These are phyloP conservation scores for Globisporangium nodosum DNA, from an alignment of 352 stramenopile species.

Conservation along the genomic window DNA sequence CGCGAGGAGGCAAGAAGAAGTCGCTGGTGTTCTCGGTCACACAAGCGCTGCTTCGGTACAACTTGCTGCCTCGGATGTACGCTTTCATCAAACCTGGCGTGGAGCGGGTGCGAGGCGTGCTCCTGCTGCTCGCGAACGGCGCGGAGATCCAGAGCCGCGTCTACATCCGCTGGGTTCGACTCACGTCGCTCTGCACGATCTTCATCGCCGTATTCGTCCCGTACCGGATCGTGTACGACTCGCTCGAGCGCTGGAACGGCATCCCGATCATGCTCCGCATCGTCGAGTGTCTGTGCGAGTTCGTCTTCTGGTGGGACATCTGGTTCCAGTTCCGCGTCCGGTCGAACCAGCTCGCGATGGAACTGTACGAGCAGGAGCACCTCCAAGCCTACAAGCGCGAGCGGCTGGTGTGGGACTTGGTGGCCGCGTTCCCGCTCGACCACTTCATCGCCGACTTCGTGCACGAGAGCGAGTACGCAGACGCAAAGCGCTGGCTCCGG, in stretches of 20 bases:
- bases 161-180: slow-evolving; percentile 47
- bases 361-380: slow-evolving; percentile 59
- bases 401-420: slow-evolving; percentile 30
- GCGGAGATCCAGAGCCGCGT: slow-evolving; percentile 50
- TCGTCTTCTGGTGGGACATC: slow-evolving; percentile 48
- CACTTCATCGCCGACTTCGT: slow-evolving; percentile 29
- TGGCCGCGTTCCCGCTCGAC: slow-evolving; percentile 44
- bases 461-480: background rate
- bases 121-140: slow-evolving; percentile 21
- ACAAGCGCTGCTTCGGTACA: slow-evolving; percentile 3
- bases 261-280: slow-evolving; percentile 27
- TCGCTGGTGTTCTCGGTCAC: slow-evolving; percentile 11
- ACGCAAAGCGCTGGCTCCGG: slow-evolving; percentile 27
- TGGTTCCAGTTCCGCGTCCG: slow-evolving; percentile 60
- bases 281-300: slow-evolving; percentile 33
- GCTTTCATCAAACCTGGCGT: background rate
- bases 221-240: slow-evolving; percentile 55
- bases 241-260: slow-evolving; percentile 31
- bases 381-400: slow-evolving; percentile 48
- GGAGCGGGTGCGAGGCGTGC: background rate
- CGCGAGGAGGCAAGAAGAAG: slow-evolving; percentile 15
- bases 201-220: slow-evolving; percentile 44
- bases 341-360: slow-evolving; percentile 42
- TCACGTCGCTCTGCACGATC: slow-evolving; percentile 40
- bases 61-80: slow-evolving; percentile 1